Conservation (phyloP, 1,139 yeast species). For the Barnettozyma hawaiiensis region DNA sequence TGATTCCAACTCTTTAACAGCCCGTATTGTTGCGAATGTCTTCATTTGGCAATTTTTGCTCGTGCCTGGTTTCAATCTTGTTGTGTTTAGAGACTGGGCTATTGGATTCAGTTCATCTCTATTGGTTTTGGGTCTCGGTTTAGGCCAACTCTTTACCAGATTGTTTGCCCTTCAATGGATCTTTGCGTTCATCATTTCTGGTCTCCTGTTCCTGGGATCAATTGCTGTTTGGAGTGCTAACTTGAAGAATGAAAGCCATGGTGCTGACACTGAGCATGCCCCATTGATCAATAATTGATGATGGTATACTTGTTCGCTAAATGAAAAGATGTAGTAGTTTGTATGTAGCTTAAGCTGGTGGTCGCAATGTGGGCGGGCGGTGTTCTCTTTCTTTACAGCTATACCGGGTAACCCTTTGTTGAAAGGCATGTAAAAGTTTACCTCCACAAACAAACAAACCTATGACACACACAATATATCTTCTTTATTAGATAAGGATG, state of each 20-base stretch:
- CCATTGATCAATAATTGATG: constrained; percentile 24
- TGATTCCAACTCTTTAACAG: constrained; percentile 39
- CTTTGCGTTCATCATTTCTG: constrained; percentile 65
- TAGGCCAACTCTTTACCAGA: constrained; percentile 64
- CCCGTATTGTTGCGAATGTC: constrained; percentile 67
- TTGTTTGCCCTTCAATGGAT: constrained; percentile 79
- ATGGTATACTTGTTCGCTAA: background rate
- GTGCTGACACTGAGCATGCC: constrained; percentile 26
- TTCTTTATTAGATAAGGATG: too few relatives aligned
- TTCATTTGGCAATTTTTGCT: constrained; percentile 74
- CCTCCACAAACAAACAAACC: background rate
- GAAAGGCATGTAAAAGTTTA: too few relatives aligned
- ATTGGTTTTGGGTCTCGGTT: constrained; percentile 58
- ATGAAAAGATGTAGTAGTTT: background rate
- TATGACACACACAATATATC: too few relatives aligned
- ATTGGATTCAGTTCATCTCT: constrained; percentile 55
- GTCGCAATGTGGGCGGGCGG: too few relatives aligned
- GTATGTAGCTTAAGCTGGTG: background rate
- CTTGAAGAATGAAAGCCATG: constrained; percentile 10
- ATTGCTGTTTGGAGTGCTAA: constrained; percentile 38
- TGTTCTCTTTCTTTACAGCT: too few relatives aligned
- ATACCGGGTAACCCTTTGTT: too few relatives aligned
- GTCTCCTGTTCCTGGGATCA: constrained; percentile 44
- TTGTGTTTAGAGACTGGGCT: constrained; percentile 66
- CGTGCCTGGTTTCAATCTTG: constrained; percentile 53